Base-by-base conservation (phyloP, 2,329 filamentous ascomycete genomes). In the Neoarthrinium moseri region DNA sequence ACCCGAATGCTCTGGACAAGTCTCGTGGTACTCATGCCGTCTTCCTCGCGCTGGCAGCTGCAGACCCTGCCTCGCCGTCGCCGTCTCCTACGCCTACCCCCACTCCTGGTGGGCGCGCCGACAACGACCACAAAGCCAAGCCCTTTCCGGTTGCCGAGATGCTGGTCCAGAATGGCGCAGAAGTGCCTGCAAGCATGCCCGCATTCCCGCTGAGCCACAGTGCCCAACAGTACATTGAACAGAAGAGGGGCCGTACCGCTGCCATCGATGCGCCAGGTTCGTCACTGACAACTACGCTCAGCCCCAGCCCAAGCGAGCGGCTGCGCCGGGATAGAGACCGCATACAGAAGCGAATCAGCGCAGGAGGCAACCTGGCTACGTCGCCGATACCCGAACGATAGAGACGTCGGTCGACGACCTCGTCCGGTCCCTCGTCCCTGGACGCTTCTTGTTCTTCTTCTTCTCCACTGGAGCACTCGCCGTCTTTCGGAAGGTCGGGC, bases 61-160 rank as follows among this genome's bases (percentile, higher is more conserved):
- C 91, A 3, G 94, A 99, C 60, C 94, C 94, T 4, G 91, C 91
- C 18, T 77, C 87, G 1, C 91, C 91, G 1, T 81, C 66, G 61
- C 73, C 63, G 52, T 36, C 44, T 11, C 73, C 51, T 52, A 71
- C 74, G 2, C 63, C 70, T 17, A 51, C 44, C 11, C 73, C 51
- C 52, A 71, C 74, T 2, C 63, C 70, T 17, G 51, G 57, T 13
- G 56, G 69, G 38, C 62, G 73, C 27, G 55, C 73, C 4, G 59
- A 72, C 34, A 50, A 68, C 53, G 61, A 78, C 60, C 39, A 69
- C 65, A 83, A 81, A 54, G 63, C 73, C 3, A 76, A 84, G 7
- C 80, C 91, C 0, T 99, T 99, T 63, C 85, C 94, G 0, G 77
- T 97, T 33, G 94, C 94, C 12, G 94, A 99, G 65, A 72, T 99